Evolutionary conservation across 306 rosid species (phyloP), one percentile per base, ranked within the genome.

Genomic region (Alnus glutinosa): DNA sequence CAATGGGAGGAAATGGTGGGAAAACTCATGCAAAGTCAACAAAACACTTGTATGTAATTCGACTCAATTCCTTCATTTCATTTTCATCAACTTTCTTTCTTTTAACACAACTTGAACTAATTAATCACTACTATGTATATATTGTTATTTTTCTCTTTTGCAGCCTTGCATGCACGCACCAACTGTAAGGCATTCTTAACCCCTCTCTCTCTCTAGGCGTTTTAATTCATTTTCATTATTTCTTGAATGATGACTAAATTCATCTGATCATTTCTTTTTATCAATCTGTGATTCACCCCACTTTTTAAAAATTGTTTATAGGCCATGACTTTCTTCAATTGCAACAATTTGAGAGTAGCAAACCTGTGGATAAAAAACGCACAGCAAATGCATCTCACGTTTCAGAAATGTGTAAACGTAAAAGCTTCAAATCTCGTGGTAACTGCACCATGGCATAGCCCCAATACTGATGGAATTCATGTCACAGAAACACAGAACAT

Each of bases 401-500:
- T 95, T 71, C 78, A 88, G 3, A 71, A 19, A 13, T 87, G 97
- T 72, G 18, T 47, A 71, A 87, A 89, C n/a, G 98, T 90, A n/a
- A 44, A 54, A 58, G 92, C 82, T 61, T 76, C 79, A 7, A 81
- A 83, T 83, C 71, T 95, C 1, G 42, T 55, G 11, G 81, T 95
- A 0, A 76, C 3, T 16, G 92, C 97, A 67, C 97, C 98, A 0
- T 86, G 23, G 36, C 5, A 89, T 55, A 95, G 97, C 46, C 97
- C 98, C 5, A 95, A 95, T 79, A 95, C 98, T 2, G 98, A 95
- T 81, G 98, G 98, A 78, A 90, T 95, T 86, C 97, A 95, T 42
- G 72, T 95, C 70, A 78, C 97, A 0, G 88, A 0, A 2, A 85
- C 98, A 9, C 78, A 85, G 46, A 81, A 91, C 71, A 84, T 90